Conservation (phyloP, 176 grass and related monocot species). For the Oryza glaberrima region DNA sequence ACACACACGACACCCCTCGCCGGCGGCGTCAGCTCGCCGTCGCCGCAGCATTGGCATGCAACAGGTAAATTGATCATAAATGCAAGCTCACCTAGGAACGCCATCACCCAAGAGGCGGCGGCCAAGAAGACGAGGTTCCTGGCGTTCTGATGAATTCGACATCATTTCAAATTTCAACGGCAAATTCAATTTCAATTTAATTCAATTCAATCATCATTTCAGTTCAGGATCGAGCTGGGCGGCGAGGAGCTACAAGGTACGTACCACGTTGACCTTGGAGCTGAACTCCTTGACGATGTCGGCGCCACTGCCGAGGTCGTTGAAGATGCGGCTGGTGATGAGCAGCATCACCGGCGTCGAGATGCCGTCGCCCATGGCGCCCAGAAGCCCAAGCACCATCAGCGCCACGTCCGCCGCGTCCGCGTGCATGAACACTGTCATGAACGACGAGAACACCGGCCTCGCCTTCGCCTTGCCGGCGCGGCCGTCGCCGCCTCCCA, state of each 20-base stretch:
- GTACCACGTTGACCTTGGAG: slow-evolving; percentile 66
- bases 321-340: slow-evolving; percentile 80
- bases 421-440: slow-evolving; percentile 86
- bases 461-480: background rate
- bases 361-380: slow-evolving; percentile 77
- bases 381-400: slow-evolving; percentile 73
- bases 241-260: background rate
- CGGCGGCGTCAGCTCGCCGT: background rate
- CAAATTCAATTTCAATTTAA: background rate
- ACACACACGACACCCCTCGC: background rate
- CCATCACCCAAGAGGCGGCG: slow-evolving; percentile 58
- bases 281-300: slow-evolving; percentile 47
- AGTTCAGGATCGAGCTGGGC: background rate
- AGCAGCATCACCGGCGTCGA: slow-evolving; percentile 82
- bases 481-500: slow-evolving; percentile 1
- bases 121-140: slow-evolving; percentile 76
- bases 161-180: background rate
- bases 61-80: no score
- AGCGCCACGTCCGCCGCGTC: slow-evolving; percentile 61
- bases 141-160: slow-evolving; percentile 51
- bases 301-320: slow-evolving; percentile 64
- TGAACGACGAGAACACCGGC: slow-evolving; percentile 28
- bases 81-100: slow-evolving; percentile 69
- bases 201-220: background rate
- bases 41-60: background rate